Base-by-base conservation (phyloP, 2,329 filamentous ascomycete species). In the Ophiocordyceps sinensis region DNA sequence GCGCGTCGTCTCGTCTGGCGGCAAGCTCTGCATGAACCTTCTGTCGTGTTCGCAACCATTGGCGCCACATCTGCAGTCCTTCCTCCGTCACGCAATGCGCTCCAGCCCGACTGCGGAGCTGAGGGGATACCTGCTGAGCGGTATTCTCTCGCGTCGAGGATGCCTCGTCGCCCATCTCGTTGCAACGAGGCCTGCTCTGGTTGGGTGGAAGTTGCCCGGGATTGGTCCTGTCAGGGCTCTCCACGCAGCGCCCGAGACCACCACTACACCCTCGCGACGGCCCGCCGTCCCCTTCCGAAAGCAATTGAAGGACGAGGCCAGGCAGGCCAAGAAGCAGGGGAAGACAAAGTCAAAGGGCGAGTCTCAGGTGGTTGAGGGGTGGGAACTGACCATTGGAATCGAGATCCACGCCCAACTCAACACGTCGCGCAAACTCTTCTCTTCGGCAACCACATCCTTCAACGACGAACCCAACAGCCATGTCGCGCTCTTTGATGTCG, bases 331-430 rank as follows among this genome's bases (percentile, higher is more conserved):
- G 53, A 79, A 82, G 39, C 70, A 78, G 43, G 73, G 61, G 12
- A 64, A 64, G 43, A 68, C 67, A 46, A 65, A 67, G 46, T 60
- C 62, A 39, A 70, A 70, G 47, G 54, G 51, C 26, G 57, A 63
- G 30, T 58, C 54, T 2, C 73, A 77, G 56, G 70, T 65, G 15
- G 73, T 75, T 1, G 63, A 70, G 6, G 79, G 79, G 29, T 98
- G 91, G 91, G 85, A 95, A 60, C 68, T 96, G 53, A 95, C 89
- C 0, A 86, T 96, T 26, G 91, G 91, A 45, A 88, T 98, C 50
- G 91, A 98, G 65, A 91, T 98, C 48, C 91, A 98, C 58, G 91
- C 91, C 17, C 89, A 96, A 62, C 71, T 98, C 53, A 94, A 96
- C 61, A 91, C 88, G 0, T 70, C 75, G 5, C 71, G 73, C 54